These are phyloP conservation scores for Microsporum ferrugineum DNA, from an alignment of 2,329 filamentous ascomycete genomes.

Conservation along the genomic window DNA sequence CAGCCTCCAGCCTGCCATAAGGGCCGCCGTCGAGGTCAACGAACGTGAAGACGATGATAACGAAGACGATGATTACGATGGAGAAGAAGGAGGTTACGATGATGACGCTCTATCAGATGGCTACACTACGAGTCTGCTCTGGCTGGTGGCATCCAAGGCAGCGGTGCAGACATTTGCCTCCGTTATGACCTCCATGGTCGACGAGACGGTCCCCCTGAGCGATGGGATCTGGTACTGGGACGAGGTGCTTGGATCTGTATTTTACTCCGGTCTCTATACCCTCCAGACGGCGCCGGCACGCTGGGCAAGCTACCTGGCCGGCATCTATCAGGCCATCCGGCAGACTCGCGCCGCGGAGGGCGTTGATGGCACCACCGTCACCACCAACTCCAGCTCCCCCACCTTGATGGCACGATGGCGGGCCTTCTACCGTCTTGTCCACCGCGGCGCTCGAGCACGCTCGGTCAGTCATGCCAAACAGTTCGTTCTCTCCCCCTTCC, in stretches of 20 bases:
- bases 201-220: slow-evolving; percentile 70
- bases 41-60: not conserved
- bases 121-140: slow-evolving; percentile 72
- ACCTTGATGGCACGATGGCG: slow-evolving; percentile 36
- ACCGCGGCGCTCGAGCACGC: slow-evolving; percentile 60
- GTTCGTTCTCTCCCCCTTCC: slow-evolving; percentile 65
- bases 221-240: slow-evolving; percentile 97
- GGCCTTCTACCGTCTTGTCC: slow-evolving; percentile 70
- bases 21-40: not conserved
- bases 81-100: slow-evolving; percentile 16
- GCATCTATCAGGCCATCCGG: slow-evolving; percentile 52
- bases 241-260: slow-evolving; percentile 66
- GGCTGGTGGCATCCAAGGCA: slow-evolving; percentile 83
- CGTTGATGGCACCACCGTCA: slow-evolving; percentile 12
- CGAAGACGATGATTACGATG: not conserved
- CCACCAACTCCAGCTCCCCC: no score
- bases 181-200: slow-evolving; percentile 63
- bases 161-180: slow-evolving; percentile 82
- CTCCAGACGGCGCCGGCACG: slow-evolving; percentile 72
- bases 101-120: slow-evolving; percentile 23
- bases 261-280: slow-evolving; percentile 69
- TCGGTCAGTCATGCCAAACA: slow-evolving; percentile 60
- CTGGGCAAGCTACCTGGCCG: slow-evolving; percentile 59
- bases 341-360: slow-evolving; percentile 20
- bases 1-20: slow-evolving; percentile 14